These are phyloP conservation scores for Fraxinus dipetala DNA, from an alignment of 305 asterid species.

Conservation along the genomic window DNA sequence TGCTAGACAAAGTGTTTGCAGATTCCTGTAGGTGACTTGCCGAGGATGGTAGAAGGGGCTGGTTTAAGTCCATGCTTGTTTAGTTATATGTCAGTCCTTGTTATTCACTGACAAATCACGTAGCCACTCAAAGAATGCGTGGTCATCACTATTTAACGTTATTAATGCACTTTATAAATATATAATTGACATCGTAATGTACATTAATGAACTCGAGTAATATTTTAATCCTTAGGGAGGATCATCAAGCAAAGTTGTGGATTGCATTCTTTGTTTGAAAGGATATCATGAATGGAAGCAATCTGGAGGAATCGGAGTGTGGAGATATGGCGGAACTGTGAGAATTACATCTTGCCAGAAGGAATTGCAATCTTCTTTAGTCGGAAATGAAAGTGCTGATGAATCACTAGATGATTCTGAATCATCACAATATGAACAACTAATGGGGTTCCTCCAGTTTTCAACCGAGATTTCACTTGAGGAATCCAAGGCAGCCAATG, in stretches of 20 bases:
- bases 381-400: conserved; percentile 68
- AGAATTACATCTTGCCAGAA: conserved; percentile 66
- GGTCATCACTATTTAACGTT: conserved; percentile 4
- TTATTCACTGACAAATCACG: neutral
- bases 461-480: conserved; percentile 50
- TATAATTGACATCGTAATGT: neutral
- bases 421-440: conserved; percentile 69
- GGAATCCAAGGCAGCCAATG: conserved; percentile 65
- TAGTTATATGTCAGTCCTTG: neutral
- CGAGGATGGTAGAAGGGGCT: neutral
- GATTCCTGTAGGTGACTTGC: conserved; percentile 5
- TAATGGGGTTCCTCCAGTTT: conserved; percentile 65
- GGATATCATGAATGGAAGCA: conserved; percentile 88
- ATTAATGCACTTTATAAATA: neutral
- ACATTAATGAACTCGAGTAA: conserved; percentile 7
- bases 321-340: conserved; percentile 93
- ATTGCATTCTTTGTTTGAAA: conserved; percentile 86
- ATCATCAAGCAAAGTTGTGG: conserved; percentile 88
- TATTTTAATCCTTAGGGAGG: conserved; percentile 62
- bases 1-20: neutral
- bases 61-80: neutral
- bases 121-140: neutral
- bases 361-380: conserved; percentile 62
- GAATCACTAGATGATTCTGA: conserved; percentile 78
- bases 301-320: conserved; percentile 86